A percentile compares a stretch with the other conserved stretches of the same genome.
phyloP scores from a whole-genome alignment of 2,329 filamentous ascomycete species.

The Ophiostoma montium region DNA sequence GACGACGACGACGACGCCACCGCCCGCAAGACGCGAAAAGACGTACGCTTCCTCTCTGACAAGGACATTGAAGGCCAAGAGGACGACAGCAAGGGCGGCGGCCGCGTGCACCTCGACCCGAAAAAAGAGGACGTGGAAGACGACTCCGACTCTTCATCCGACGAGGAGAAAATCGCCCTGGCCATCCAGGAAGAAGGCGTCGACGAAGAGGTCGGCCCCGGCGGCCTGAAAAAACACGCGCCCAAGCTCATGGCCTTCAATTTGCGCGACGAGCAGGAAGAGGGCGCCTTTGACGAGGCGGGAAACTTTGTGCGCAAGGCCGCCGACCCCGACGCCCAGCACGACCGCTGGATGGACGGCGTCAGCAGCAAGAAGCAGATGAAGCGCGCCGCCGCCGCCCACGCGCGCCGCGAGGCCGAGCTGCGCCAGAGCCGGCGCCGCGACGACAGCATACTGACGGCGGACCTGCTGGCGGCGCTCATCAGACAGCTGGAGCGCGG shows the following conservation, averaged over 20 bases:
- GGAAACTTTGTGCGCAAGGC: conserved; percentile 90
- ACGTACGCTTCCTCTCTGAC: conserved; percentile 45
- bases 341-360: conserved; percentile 87
- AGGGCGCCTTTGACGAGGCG: conserved; percentile 78
- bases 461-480: conserved; percentile 59
- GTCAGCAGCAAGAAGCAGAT: conserved; percentile 90
- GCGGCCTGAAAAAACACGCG: conserved; percentile 82
- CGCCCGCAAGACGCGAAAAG: conserved; percentile 43
- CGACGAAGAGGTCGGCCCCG: conserved; percentile 81
- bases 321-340: conserved; percentile 71
- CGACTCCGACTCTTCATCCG: conserved; percentile 14
- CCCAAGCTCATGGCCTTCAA: conserved; percentile 96
- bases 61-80: conserved; percentile 68
- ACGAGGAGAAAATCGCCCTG: conserved; percentile 58
- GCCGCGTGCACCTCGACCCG: conserved; percentile 1
- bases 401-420: conserved; percentile 72
- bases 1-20: conserved; percentile 18
- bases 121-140: conserved; percentile 20
- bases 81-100: conserved; percentile 22
- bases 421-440: conserved; percentile 53
- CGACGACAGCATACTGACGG: conserved; percentile 79
- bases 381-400: conserved; percentile 71
- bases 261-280: conserved; percentile 77
- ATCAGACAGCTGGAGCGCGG: conserved; percentile 62
- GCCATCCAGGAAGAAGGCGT: conserved; percentile 62